A percentile compares a stretch with the other conserved stretches of the same genome.
phyloP scores from a whole-genome alignment of 495 filamentous ascomycete species.

The Chlorociboria aeruginascens region DNA sequence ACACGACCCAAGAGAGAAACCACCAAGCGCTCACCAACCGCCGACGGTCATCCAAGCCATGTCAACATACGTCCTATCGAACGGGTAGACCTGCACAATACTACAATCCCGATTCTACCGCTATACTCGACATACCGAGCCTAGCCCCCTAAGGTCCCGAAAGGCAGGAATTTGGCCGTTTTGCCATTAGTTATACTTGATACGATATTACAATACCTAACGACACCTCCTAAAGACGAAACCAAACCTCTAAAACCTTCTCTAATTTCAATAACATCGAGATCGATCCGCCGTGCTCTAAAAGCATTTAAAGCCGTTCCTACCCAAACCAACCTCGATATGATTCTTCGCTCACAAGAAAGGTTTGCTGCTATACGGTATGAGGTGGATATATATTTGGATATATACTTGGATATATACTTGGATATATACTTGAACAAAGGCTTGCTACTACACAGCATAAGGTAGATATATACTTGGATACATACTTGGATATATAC shows the following conservation, averaged over 20 bases:
- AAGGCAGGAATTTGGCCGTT: background rate
- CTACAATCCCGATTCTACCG: conserved; percentile 8
- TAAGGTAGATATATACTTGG: no score
- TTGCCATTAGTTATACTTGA: background rate
- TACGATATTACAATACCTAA: background rate
- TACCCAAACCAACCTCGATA: background rate
- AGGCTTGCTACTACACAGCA: no score
- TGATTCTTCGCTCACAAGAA: no score
- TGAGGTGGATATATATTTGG: background rate
- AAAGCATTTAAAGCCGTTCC: background rate
- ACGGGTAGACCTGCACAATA: background rate
- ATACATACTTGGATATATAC: no score
- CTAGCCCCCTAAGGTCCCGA: conserved; percentile 2
- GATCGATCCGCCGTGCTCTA: background rate
- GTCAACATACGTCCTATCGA: conserved; percentile 8
- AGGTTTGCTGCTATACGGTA: background rate
- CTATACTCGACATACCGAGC: conserved; percentile 4
- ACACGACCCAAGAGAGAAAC: background rate
- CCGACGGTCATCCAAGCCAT: conserved; percentile 9
- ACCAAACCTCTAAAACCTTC: background rate
- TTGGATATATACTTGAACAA: no score
- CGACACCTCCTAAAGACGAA: background rate
- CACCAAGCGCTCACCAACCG: conserved; percentile 1
- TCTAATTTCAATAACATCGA: background rate
- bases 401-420: no score